Evolutionary conservation across 2,329 filamentous ascomycete species (phyloP).

Genomic region (Pseudogymnoascus sp.): DNA sequence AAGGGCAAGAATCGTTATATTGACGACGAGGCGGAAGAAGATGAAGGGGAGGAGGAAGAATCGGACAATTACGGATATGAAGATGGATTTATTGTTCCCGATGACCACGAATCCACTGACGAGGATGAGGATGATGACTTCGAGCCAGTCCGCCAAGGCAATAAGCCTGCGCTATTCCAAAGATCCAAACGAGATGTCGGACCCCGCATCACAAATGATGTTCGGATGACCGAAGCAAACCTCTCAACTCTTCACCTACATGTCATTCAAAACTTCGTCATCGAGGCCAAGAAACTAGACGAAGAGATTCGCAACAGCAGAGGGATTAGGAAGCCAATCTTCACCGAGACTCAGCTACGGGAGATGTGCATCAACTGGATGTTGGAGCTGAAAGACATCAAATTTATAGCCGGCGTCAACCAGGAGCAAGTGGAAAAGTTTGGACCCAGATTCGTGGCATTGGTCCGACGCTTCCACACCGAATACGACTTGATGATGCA

Average conservation of each 20-base stretch:
- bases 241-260: conserved; percentile 53
- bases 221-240: conserved; percentile 38
- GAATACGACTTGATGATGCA: conserved; percentile 44
- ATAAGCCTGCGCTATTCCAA: conserved; percentile 41
- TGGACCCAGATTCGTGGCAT: conserved; percentile 50
- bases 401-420: conserved; percentile 53
- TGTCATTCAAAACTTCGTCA: conserved; percentile 57
- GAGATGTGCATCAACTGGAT: conserved; percentile 68
- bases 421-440: conserved; percentile 51
- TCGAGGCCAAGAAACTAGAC: conserved; percentile 50
- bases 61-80: conserved; percentile 16
- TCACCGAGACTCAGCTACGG: conserved; percentile 60
- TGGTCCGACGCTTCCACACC: conserved; percentile 43
- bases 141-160: conserved; percentile 27
- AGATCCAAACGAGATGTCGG: conserved; percentile 37
- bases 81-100: conserved; percentile 42
- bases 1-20: conserved; percentile 20
- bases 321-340: conserved; percentile 50
- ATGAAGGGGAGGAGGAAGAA: conserved; percentile 22
- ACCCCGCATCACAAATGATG: conserved; percentile 50
- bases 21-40: conserved; percentile 31
- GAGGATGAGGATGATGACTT: conserved; percentile 27
- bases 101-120: conserved; percentile 17
- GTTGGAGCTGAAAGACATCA: conserved; percentile 51
- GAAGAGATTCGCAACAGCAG: conserved; percentile 53